Evolutionary conservation across 2,329 filamentous ascomycete genomes (phyloP), one percentile per base, ranked within the genome.

Genomic region (Fusarium miscanthi): DNA sequence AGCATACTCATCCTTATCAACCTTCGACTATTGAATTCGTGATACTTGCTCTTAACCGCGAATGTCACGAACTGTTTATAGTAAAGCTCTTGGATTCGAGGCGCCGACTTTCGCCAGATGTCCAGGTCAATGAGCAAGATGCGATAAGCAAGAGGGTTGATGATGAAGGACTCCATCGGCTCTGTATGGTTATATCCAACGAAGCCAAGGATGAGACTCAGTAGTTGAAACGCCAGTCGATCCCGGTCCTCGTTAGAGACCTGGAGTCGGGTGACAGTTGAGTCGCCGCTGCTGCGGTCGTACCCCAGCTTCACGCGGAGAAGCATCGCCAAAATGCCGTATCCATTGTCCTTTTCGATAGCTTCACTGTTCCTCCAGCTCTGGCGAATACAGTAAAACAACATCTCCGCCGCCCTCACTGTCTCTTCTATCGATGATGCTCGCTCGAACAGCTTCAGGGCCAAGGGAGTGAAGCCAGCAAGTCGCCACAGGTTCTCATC

Each of bases 331-430:
- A 99, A 84, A 40, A 98, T 93, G 31, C 93, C 92, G 79, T 98
- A 99, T 0, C 95, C 97, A 74, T 97, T 96, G 66, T 97, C 94
- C 76, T 93, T 91, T 81, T 99, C 96, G 93, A 99, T 98, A 31
- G 96, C 95, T 80, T 99, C 97, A 74, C 96, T 98, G 74, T 98
- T 98, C 72, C 96, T 90, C 96, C 97, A 99, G 79, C 93, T 98
- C 72, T 93, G 92, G 73, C 93, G 92, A 54, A 98, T 93, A 67
- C 93, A 94, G 72, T 93, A 90, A 70, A 98, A 94, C 31, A 97
- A 86, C 76, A 97, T 92, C 77, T 97, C 91, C 5, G 97, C 90
- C 3, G 95, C 91, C 59, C 93, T 88, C 14, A 95, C 84, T 33
- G 95, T 90, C 48, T 91, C 91, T 53, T 94, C 90, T 12, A 89